phyloP scores from a whole-genome alignment of 1,139 yeast species.

The Suhomyces guaymorum region DNA sequence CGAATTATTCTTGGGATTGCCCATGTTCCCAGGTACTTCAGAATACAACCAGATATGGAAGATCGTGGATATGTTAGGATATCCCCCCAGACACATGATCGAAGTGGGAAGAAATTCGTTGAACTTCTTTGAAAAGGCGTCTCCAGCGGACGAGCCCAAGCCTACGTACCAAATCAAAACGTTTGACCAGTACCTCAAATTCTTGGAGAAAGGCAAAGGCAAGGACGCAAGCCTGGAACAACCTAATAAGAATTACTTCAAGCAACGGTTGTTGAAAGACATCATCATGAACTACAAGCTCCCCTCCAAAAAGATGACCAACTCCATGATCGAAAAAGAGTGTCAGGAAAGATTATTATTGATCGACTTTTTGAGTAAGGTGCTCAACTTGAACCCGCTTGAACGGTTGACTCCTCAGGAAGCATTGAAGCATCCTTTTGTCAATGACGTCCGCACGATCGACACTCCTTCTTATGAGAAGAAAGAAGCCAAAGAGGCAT shows the following conservation, averaged over 20 bases:
- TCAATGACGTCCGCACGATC: constrained; percentile 38
- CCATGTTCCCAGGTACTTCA: constrained; percentile 92
- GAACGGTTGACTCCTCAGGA: constrained; percentile 98
- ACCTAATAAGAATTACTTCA: constrained; percentile 83
- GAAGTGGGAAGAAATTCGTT: constrained; percentile 88
- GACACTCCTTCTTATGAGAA: constrained; percentile 7
- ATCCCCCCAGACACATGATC: constrained; percentile 94
- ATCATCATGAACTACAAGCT: constrained; percentile 73
- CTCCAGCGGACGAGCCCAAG: constrained; percentile 25
- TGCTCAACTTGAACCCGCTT: constrained; percentile 81
- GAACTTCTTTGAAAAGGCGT: constrained; percentile 60
- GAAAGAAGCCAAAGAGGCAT: constrained; percentile 5
- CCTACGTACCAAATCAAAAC: constrained; percentile 34
- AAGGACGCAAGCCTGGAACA: constrained; percentile 54
- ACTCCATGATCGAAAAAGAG: constrained; percentile 65
- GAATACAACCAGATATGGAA: constrained; percentile 89
- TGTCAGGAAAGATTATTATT: constrained; percentile 69
- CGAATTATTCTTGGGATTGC: constrained; percentile 88
- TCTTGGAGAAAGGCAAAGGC: constrained; percentile 29
- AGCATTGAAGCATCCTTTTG: constrained; percentile 89
- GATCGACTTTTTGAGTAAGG: constrained; percentile 75
- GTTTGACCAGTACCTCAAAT: constrained; percentile 42
- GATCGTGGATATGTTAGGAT: constrained; percentile 78
- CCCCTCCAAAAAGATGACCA: constrained; percentile 72
- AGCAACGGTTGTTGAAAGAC: constrained; percentile 69